Base-by-base conservation (phyloP, 1,284 basidiomycete genomes). In the Ceratobasidium sp. region DNA sequence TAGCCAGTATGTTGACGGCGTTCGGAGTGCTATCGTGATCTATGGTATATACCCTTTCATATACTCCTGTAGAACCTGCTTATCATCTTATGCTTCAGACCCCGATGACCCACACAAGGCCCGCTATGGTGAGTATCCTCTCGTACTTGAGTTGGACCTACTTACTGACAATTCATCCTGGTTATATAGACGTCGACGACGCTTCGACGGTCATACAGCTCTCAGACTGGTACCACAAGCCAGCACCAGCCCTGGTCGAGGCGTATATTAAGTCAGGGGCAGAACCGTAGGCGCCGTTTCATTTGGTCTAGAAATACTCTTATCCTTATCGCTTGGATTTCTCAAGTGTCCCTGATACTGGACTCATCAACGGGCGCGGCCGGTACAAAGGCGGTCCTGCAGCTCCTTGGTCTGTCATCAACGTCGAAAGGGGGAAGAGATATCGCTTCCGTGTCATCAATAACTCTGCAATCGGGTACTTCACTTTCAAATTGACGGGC, bases 381-480 rank as follows among this genome's bases (percentile, higher is more conserved):
- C 84, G 87, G 20, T 89, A 83, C 80, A 78, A 83, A 13, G 84
- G 83, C 9, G 86, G 86, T 4, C 86, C 86, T 5, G 81, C 81
- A 42, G 83, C 85, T 26, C 81, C 83, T 1, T 84, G 82, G 73
- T 79, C 85, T 18, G 83, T 84, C 18, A 80, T 86, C 73, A 86
- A 85, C 28, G 86, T 88, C 51, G 77, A 80, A 3, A 79, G 80
- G 20, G 84, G 84, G 6, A 84, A 85, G 75, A 85, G 86, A n/a
- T 89, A 90, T 81, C 87, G 90, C 7, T 87, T 91, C 82, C 87
- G 91, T 5, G 82, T 91, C 55, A 86, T 91, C 78, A 87, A 89
- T 66, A 84, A 88, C 1, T 85, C 28, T 84, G 33, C 82, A 81
- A 44, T 82, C 83, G 69, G 83, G n/a, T 76, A 64, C 49, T 76